Evolutionary conservation across 1,284 basidiomycete genomes (phyloP), one percentile per base, ranked within the genome.

Genomic region (Leccinum fuscescens): DNA sequence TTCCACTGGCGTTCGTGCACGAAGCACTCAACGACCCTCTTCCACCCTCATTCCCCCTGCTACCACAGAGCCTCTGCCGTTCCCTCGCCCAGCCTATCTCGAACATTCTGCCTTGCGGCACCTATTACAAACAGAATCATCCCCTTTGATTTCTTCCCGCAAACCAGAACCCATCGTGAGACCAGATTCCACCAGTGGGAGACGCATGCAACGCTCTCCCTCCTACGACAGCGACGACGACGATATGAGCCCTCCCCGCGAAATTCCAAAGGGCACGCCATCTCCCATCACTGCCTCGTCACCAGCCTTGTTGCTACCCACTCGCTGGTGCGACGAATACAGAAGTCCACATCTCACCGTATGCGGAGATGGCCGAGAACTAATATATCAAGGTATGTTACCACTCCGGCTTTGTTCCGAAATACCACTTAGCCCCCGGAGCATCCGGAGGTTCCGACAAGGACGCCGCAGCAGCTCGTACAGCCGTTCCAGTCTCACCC

Each of bases 381-480:
- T 92, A 54, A 81, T 80, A 15, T 91, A 87, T 69, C 80, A 85
- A 62, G 87, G 90, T 82, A 57, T 62, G 69, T 39, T 24, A 6
- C 27, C 48, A 44, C 31, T 33, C 39, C 12, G 3, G 35, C 49
- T 24, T 60, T 51, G 42, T 55, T 39, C 46, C 35, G 44, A 49
- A 46, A 57, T 31, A 22, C 62, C 44, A 59, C 62, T 59, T 35
- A 60, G 54, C 49, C 29, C 59, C 33, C 46, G 83, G 85, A 54
- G 73, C 80, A n/a, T 78, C 81, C 12, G 80, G 79, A 63, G 76
- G 77, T 59, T 83, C 81, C n/a, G 90, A 93, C 57, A 85, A 85
- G 59, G 93, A 96, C 59, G 91, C 93, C 0, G 90, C 90, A 24
- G 82, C 93, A 35, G 89, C 92, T 7, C 83, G 92, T 54, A 86